Evolutionary conservation across 345 rosid genomes (phyloP), one percentile per base, ranked within the genome.

Genomic region (Sisymbrium altissimum): DNA sequence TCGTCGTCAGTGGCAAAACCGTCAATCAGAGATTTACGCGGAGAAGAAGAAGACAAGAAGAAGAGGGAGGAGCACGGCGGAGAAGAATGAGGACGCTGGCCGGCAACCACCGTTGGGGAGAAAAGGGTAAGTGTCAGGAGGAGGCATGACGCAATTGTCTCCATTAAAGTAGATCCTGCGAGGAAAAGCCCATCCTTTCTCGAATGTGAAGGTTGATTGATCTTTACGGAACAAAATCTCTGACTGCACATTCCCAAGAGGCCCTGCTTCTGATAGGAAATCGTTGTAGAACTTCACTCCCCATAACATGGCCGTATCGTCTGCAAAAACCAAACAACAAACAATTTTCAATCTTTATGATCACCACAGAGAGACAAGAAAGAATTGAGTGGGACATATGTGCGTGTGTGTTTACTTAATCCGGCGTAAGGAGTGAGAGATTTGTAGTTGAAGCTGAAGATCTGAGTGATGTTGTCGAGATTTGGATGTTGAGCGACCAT

Each of bases 181-280:
- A 25, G 98, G 96, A 76, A 91, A 92, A 50, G 97, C 97, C 99
- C 97, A 92, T 48, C 99, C 97, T 78, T 95, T 89, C 12, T 88
- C 92, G 3, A 92, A 86, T 7, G 99, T 88, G 66, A 92, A 92
- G 5, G 88, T 87, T 44, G 87, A 68, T 35, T 39, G 58, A 39
- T 95, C 96, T 78, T 95, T 95, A 44, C 68, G 85, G 83, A 92
- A 88, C 68, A 95, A 82, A 25, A 92, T 74, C 86, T 95, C 97
- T 2, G 97, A 87, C 67, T 92, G 97, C 40, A 92, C 92, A 55
- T 92, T 88, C 63, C 97, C 97, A 15, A 71, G 41, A 15, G 89
- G 96, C 9, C 99, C 97, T 11, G 97, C 96, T 86, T 88, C 84
- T 78, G 85, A 87, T 13, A 95, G 85, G 41, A 92, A 72, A 71